phyloP scores from a whole-genome alignment of 805 yeast genomes.

The Monosporozyma siamensis region DNA sequence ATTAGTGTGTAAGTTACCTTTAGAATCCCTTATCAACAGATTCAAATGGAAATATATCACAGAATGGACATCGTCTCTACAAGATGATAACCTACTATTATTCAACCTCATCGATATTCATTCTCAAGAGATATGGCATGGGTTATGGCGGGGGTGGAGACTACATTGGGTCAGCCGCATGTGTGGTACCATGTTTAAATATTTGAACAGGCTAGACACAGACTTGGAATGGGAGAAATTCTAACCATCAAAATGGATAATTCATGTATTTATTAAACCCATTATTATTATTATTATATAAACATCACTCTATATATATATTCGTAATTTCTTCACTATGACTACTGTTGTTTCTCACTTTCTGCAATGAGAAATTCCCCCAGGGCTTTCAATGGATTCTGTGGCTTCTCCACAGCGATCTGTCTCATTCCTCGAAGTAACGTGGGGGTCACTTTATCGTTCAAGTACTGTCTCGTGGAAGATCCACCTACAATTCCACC shows the following conservation, averaged over 20 bases:
- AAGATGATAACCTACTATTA: constrained; percentile 3
- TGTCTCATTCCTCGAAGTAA: constrained; percentile 54
- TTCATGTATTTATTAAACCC: constrained; percentile 3
- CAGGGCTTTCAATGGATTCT: constrained; percentile 42
- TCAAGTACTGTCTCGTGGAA: constrained; percentile 58
- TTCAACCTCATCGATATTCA: constrained; percentile 5
- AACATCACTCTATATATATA: background rate
- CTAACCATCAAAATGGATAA: no score
- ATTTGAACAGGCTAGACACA: constrained; percentile 43
- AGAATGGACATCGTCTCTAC: background rate
- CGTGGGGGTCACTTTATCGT: constrained; percentile 52
- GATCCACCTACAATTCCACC: constrained; percentile 62
- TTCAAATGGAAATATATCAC: constrained; percentile 63
- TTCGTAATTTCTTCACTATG: background rate
- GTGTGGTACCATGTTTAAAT: constrained; percentile 73
- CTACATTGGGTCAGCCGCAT: constrained; percentile 69
- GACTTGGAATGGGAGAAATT: constrained; percentile 35
- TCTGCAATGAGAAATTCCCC: constrained; percentile 45
- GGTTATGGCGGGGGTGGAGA: constrained; percentile 84
- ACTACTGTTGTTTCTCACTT: constrained; percentile 16
- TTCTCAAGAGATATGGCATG: constrained; percentile 10
- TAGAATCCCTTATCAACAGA: constrained; percentile 76
- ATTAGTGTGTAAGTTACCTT: constrained; percentile 68
- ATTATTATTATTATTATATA: no score
- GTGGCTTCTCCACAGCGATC: constrained; percentile 43